Percentiles rank a stretch among this genome's conserved stretches.
phyloP scores from a whole-genome alignment of 495 filamentous ascomycete species.

The Pseudevernia furfuracea region DNA sequence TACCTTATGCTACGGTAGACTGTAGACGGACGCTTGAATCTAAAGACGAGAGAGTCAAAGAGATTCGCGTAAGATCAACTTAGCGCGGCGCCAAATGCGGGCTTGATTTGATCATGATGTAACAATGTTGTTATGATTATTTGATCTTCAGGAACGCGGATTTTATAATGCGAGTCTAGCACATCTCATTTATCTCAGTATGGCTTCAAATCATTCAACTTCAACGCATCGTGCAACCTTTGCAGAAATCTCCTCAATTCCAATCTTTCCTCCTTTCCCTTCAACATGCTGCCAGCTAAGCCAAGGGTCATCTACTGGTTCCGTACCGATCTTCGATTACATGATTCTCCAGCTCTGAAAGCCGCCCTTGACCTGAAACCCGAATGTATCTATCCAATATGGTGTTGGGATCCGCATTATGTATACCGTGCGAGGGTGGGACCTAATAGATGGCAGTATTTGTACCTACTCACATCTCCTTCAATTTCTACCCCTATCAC shows the following conservation, averaged over 20 bases:
- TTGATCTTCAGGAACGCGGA: not conserved
- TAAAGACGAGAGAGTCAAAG: no score
- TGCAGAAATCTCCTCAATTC: not conserved
- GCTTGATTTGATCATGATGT: no score
- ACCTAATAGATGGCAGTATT: constrained; percentile 58
- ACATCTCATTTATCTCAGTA: no score
- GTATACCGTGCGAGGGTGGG: constrained; percentile 59
- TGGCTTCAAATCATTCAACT: not conserved
- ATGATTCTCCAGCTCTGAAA: constrained; percentile 61
- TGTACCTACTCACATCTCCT: constrained; percentile 33
- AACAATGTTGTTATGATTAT: not conserved
- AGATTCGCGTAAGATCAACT: no score
- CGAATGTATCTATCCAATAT: constrained; percentile 54
- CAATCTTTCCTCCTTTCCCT: not conserved
- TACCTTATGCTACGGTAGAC: no score
- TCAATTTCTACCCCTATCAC: not conserved
- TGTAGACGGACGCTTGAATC: no score
- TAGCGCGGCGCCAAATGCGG: no score
- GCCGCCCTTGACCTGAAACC: constrained; percentile 57
- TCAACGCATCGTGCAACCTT: no score
- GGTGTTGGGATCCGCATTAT: constrained; percentile 69
- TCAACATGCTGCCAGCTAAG: constrained; percentile 29
- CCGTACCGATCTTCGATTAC: constrained; percentile 62
- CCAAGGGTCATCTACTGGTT: constrained; percentile 68
- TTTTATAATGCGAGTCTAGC: no score